Conservation (phyloP, 2,329 filamentous ascomycete genomes). For the Huntiella abstrusa region DNA sequence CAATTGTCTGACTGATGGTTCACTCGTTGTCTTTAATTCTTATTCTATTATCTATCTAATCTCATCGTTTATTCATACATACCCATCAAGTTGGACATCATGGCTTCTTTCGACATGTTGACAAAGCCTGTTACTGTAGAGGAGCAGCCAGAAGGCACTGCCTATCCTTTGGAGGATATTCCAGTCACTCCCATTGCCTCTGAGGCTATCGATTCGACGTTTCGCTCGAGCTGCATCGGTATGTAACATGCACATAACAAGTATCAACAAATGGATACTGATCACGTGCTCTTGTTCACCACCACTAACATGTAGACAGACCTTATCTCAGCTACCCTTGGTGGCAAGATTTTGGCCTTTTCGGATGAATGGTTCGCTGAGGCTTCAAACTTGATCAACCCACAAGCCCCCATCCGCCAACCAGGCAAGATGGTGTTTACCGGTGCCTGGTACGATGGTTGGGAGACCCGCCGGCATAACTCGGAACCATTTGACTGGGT, state of each 20-base stretch:
- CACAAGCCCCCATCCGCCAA: conserved; percentile 42
- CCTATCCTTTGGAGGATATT: conserved; percentile 38
- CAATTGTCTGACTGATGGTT: too few species aligned
- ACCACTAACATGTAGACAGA: conserved; percentile 23
- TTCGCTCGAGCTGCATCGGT: conserved; percentile 44
- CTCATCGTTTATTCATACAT: not conserved
- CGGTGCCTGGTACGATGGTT: conserved; percentile 53
- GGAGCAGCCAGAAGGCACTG: conserved; percentile 15
- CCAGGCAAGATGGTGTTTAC: conserved; percentile 50
- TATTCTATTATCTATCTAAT: not conserved
- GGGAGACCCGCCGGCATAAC: conserved; percentile 52
- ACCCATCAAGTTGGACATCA: not conserved
- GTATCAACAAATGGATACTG: not conserved
- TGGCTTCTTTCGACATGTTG: not conserved
- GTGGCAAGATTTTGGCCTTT: conserved; percentile 44
- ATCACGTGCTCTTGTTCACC: not conserved
- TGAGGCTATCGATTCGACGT: conserved; percentile 40
- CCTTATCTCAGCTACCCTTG: conserved; percentile 39
- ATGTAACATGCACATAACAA: conserved; percentile 10
- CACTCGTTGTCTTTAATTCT: not conserved
- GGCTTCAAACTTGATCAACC: conserved; percentile 43
- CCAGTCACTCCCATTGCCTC: conserved; percentile 28
- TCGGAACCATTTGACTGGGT: conserved; percentile 46
- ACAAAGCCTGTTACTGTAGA: conserved; percentile 9
- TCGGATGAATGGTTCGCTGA: conserved; percentile 54